These are phyloP conservation scores for Trichosporon ovoides DNA, from an alignment of 1,284 basidiomycete species.

Conservation along the genomic window DNA sequence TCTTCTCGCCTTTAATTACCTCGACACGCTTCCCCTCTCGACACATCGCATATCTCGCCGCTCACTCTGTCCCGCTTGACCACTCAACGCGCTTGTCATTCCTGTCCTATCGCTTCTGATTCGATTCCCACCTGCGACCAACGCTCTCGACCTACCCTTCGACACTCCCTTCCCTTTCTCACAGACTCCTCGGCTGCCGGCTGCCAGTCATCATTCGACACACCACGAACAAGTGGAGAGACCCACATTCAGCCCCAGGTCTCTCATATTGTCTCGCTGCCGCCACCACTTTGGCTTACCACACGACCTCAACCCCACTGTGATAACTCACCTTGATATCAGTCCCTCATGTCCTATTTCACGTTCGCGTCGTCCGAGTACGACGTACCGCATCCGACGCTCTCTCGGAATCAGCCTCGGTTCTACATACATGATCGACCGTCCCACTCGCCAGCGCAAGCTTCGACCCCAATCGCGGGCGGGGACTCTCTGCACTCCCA, in stretches of 20 bases:
- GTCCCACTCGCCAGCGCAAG: constrained; percentile 13
- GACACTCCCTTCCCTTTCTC: not conserved
- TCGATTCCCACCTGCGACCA: not conserved
- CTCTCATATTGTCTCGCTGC: not conserved
- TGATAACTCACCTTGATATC: not conserved
- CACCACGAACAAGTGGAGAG: not conserved
- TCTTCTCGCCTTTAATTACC: not conserved
- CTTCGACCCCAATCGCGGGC: constrained; percentile 7
- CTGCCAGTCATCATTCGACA: not conserved
- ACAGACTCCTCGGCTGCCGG: not conserved
- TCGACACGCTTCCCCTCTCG: not conserved
- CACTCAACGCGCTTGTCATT: not conserved
- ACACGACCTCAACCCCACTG: not conserved
- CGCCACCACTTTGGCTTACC: not conserved
- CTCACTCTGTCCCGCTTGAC: not conserved
- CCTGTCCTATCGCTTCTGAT: not conserved
- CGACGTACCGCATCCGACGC: constrained; percentile 22
- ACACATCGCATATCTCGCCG: not conserved
- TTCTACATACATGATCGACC: constrained; percentile 25
- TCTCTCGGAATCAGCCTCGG: constrained; percentile 22
- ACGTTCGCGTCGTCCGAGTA: constrained; percentile 17
- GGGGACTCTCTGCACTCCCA: constrained; percentile 20
- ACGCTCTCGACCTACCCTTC: not conserved
- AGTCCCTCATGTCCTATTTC: constrained; percentile 18
- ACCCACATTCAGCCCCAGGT: not conserved